These are phyloP conservation scores for Plantago lanceolata DNA, from an alignment of 305 asterid genomes.

Conservation along the genomic window DNA sequence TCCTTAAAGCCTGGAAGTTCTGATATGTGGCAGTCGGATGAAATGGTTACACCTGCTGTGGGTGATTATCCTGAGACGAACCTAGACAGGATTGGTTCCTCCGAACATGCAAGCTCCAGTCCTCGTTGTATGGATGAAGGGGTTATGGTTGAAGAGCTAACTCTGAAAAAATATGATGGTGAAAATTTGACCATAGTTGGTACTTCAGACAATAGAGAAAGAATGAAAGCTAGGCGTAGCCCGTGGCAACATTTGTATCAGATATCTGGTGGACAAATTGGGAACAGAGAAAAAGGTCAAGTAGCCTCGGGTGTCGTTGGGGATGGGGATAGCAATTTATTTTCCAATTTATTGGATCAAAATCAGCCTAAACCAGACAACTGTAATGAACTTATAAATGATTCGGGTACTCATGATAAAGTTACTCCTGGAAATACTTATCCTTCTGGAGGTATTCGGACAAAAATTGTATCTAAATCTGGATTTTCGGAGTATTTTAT, in stretches of 20 bases:
- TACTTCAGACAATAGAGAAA: conserved; percentile 26
- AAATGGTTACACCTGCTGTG: conserved; percentile 58
- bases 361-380: conserved; percentile 33
- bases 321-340: conserved; percentile 41
- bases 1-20: conserved; percentile 50
- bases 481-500: conserved; percentile 54
- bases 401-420: conserved; percentile 38
- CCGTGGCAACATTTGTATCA: conserved; percentile 29
- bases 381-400: conserved; percentile 31
- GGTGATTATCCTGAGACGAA: conserved; percentile 43
- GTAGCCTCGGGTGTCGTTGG: conserved; percentile 48
- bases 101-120: conserved; percentile 82
- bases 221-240: conserved; percentile 13
- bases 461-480: conserved; percentile 54
- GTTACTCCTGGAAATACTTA: conserved; percentile 32
- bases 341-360: conserved; percentile 46
- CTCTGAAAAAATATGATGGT: conserved; percentile 60
- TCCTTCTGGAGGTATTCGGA: conserved; percentile 57
- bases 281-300: conserved; percentile 45
- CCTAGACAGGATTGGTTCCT: conserved; percentile 67
- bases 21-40: conserved; percentile 49
- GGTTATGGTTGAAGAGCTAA: conserved; percentile 73
- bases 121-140: conserved; percentile 69
- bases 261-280: conserved; percentile 25
- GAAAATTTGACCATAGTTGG: conserved; percentile 56